Evolutionary conservation across 192 early-diverging fungal species (phyloP).

Genomic region (Endogone sp.): DNA sequence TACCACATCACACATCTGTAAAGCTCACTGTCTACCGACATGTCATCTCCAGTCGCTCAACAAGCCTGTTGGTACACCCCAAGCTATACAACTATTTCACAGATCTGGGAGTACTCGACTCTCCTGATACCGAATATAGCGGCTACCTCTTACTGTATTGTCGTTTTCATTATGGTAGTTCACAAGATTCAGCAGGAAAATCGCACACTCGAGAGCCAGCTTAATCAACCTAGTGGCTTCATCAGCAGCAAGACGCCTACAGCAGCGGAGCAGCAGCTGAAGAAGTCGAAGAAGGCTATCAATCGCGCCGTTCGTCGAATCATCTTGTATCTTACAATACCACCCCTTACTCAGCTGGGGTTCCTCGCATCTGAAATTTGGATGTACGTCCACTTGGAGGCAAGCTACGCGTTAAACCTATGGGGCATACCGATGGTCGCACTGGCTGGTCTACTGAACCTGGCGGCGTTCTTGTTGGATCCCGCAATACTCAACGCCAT

Average conservation of each 20-base stretch:
- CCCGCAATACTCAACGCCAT: conserved; percentile 6
- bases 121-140: conserved; percentile 1
- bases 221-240: no score
- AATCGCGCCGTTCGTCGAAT: conserved; percentile 13
- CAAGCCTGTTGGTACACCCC: conserved; percentile 13
- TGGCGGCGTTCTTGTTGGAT: conserved; percentile 12
- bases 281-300: conserved; percentile 3
- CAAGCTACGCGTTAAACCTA: conserved; percentile 7
- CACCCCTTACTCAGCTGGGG: conserved; percentile 10
- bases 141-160: conserved; percentile 8
- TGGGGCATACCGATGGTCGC: conserved; percentile 9
- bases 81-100: not conserved
- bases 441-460: conserved; percentile 9
- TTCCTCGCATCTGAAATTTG: conserved; percentile 11
- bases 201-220: no score
- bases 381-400: not conserved
- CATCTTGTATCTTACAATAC: conserved; percentile 10
- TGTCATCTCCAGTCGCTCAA: no score
- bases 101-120: conserved; percentile 5
- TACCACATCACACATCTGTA: no score
- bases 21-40: no score
- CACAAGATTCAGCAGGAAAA: conserved; percentile 1
- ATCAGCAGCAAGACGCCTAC: no score
- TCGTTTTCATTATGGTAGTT: conserved; percentile 4
- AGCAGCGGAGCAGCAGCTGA: no score